Evolutionary conservation across 306 rosid species (phyloP).

Genomic region (Prunus armeniaca): DNA sequence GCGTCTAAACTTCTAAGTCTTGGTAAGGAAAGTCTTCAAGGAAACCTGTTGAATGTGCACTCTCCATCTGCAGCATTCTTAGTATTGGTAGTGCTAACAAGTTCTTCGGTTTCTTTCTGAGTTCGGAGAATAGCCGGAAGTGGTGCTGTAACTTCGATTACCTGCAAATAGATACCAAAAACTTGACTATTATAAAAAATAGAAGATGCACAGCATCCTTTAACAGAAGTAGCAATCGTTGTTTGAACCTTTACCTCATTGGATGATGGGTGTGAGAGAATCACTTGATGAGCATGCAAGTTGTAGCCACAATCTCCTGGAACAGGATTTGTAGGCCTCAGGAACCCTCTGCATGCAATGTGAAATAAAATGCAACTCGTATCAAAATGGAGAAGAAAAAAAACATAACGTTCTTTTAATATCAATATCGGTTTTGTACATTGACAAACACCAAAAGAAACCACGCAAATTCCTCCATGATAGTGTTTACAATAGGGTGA

Average conservation of each 20-base stretch:
- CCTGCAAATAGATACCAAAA: slow-evolving; percentile 31
- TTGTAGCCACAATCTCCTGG: slow-evolving; percentile 93
- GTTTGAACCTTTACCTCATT: slow-evolving; percentile 44
- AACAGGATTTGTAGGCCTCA: slow-evolving; percentile 66
- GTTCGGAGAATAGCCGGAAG: slow-evolving; percentile 57
- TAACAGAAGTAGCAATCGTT: background rate
- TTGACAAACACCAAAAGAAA: too few relatives aligned
- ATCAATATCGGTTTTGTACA: background rate
- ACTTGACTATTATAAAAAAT: background rate
- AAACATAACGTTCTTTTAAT: too few relatives aligned
- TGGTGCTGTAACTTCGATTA: slow-evolving; percentile 54
- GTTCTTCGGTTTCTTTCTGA: slow-evolving; percentile 9
- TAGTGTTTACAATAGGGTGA: too few relatives aligned
- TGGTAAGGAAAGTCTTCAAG: background rate
- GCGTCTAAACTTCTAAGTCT: background rate
- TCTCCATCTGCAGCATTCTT: background rate
- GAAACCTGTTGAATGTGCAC: background rate
- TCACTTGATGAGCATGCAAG: slow-evolving; percentile 74
- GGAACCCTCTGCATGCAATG: slow-evolving; percentile 59
- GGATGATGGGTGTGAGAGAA: slow-evolving; percentile 66
- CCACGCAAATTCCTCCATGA: too few relatives aligned
- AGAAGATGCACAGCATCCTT: background rate
- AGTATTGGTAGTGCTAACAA: background rate
- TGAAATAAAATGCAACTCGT: background rate
- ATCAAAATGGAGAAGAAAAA: background rate